Conservation (phyloP, 306 rosid genomes). For the Cucurbita moschata region DNA sequence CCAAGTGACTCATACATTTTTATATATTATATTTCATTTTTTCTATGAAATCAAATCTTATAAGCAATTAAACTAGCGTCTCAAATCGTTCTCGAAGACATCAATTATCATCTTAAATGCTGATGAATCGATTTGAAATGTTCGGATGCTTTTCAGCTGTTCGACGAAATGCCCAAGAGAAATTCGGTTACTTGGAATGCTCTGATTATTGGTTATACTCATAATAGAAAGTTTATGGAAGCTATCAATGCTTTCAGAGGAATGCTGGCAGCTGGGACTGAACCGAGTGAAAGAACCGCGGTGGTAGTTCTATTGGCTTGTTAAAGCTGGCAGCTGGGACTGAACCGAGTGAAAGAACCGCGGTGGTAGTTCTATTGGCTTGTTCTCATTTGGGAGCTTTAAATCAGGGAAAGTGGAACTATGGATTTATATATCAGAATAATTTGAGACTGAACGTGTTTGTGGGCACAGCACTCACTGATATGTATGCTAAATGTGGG, state of each 20-base stretch:
- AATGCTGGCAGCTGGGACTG: slow-evolving; percentile 2
- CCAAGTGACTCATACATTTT: too few species aligned
- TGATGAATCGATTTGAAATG: too few species aligned
- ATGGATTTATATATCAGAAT: slow-evolving; percentile 2
- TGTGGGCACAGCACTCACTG: slow-evolving; percentile 10
- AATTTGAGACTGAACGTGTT: slow-evolving; percentile 6
- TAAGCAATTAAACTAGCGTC: too few species aligned
- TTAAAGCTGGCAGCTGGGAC: slow-evolving; percentile 2
- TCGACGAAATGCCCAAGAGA: slow-evolving; percentile 8
- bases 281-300: slow-evolving; percentile 8
- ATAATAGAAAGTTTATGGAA: slow-evolving; percentile 3
- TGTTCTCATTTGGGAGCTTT: slow-evolving; percentile 10
- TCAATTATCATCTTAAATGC: too few species aligned
- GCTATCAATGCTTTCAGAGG: slow-evolving; percentile 4
- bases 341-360: slow-evolving; percentile 6
- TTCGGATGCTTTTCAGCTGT: not conserved
- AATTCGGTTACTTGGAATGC: slow-evolving; percentile 11
- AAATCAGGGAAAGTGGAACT: slow-evolving; percentile 9
- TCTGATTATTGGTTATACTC: slow-evolving; percentile 6
- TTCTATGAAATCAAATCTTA: too few species aligned
- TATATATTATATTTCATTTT: too few species aligned
- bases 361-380: slow-evolving; percentile 9
- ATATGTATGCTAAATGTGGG: slow-evolving; percentile 12
- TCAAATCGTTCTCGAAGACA: too few species aligned
- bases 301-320: slow-evolving; percentile 10